Conservation (phyloP, 495 filamentous ascomycete genomes). For the Penicillium canescens region DNA sequence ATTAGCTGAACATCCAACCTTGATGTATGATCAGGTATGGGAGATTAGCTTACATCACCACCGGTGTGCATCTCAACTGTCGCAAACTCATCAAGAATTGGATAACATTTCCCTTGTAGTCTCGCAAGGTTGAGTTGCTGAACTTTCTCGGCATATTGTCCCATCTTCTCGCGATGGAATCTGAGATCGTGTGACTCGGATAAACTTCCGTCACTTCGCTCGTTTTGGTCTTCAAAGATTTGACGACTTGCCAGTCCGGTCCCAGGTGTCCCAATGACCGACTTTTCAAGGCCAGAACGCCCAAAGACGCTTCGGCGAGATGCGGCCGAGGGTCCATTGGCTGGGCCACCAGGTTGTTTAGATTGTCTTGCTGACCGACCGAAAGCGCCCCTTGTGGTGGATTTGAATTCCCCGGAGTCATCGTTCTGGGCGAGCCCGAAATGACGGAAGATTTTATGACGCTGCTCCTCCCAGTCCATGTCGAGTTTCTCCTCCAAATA, state of each 20-base stretch:
- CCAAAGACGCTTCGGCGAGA: constrained; percentile 68
- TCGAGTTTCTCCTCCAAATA: constrained; percentile 94
- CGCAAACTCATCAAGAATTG: constrained; percentile 70
- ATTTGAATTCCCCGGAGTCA: constrained; percentile 39
- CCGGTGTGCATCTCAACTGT: constrained; percentile 66
- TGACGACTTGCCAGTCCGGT: constrained; percentile 53
- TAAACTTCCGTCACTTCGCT: constrained; percentile 45
- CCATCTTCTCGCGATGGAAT: constrained; percentile 76
- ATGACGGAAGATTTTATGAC: constrained; percentile 89
- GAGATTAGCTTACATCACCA: constrained; percentile 53
- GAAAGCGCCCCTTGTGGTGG: constrained; percentile 52
- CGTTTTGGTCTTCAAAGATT: constrained; percentile 67
- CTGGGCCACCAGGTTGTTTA: constrained; percentile 30
- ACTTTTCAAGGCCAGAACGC: constrained; percentile 68
- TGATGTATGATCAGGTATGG: not conserved
- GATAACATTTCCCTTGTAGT: constrained; percentile 61
- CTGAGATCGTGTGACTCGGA: constrained; percentile 62
- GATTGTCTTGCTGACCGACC: constrained; percentile 54
- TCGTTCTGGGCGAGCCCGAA: constrained; percentile 81
- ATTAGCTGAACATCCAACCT: constrained; percentile 15
- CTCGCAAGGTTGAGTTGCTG: constrained; percentile 72
- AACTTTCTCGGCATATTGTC: constrained; percentile 72
- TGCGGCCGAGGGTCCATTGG: constrained; percentile 32
- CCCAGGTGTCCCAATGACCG: constrained; percentile 78
- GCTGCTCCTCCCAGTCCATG: constrained; percentile 93